Evolutionary conservation across 495 filamentous ascomycete genomes (phyloP), one percentile per base, ranked within the genome.

Genomic region (Choiromyces venosus): DNA sequence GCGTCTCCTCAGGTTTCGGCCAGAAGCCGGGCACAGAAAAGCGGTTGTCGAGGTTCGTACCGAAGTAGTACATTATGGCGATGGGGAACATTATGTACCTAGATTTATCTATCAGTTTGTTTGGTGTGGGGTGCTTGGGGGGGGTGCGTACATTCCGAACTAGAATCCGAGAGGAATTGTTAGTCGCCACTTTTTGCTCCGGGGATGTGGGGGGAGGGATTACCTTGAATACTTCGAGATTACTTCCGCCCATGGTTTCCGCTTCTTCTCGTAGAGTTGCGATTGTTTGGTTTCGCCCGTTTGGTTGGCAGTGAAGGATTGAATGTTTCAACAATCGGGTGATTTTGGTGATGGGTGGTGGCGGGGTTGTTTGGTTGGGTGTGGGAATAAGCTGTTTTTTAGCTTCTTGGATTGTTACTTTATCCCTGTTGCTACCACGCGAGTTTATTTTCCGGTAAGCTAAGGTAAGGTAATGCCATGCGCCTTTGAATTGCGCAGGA

Each of bases 11-110:
- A 40, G 89, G 85, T 77, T 89, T 91, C 35, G 95, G 95, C 95
- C 95, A 99, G 87, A 99, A 99, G 73, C 91, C 91, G 18, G 91
- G 89, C 1, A 97, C 92, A 65, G 86, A 81, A 85, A 99, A 99
- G 73, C 91, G 90, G 70, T 89, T 87, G 83, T 99, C 95, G 74
- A 99, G 92, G 83, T 99, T 99, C 64, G 93, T 97, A 82, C 95
- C 95, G 86, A 97, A 99, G 85, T 99, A 99, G 86, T 97, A 99
- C 95, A 99, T 99, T 85, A 95, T 92, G 74, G 91, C 93, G 78
- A 99, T 97, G 35, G 95, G 95, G 84, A 99, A 98, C 86, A 97
- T 89, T 84, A 99, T 91, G 85, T 98, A 99, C 87, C 94, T 91
- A 85, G 35, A 65, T 65, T 35, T 16, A 39, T 18, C 40, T 65